Conservation (phyloP, 306 rosid genomes). For the Casuarina cunninghamiana region DNA sequence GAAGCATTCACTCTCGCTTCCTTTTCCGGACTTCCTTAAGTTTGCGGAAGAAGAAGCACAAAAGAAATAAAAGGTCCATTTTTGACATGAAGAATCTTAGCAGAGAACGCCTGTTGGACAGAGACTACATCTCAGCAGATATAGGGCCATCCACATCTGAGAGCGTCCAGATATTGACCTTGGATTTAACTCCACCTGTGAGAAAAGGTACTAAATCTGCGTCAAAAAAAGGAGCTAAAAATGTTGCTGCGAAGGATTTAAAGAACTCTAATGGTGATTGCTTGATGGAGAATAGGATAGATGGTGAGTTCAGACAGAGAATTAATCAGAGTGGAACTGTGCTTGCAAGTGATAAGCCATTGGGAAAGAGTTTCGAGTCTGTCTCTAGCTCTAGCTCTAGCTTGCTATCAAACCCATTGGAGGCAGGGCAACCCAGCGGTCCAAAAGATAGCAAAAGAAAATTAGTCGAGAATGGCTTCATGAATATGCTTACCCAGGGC, state of each 20-base stretch:
- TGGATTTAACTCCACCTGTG: constrained; percentile 16
- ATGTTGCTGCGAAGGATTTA: background rate
- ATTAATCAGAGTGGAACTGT: constrained; percentile 36
- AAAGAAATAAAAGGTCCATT: constrained; percentile 39
- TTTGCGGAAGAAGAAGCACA: constrained; percentile 51
- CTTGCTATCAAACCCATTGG: constrained; percentile 27
- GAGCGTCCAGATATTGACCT: constrained; percentile 25
- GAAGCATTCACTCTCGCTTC: constrained; percentile 39
- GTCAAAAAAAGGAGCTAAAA: constrained; percentile 29
- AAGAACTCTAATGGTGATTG: constrained; percentile 27
- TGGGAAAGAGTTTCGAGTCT: constrained; percentile 27
- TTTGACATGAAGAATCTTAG: constrained; percentile 25
- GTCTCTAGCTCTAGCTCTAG: constrained; percentile 16
- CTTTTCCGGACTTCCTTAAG: constrained; percentile 42
- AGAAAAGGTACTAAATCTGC: constrained; percentile 40
- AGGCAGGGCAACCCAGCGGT: constrained; percentile 23
- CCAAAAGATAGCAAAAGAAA: constrained; percentile 35
- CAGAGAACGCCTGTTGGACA: constrained; percentile 31
- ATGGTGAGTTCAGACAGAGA: constrained; percentile 43
- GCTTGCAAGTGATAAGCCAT: constrained; percentile 41
- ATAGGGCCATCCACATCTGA: constrained; percentile 59
- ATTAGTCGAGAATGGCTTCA: constrained; percentile 37
- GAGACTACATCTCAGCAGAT: constrained; percentile 37
- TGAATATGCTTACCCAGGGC: constrained; percentile 43
- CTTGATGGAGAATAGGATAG: constrained; percentile 24